Evolutionary conservation across 1,139 yeast genomes (phyloP).

Genomic region (Nakaseomyces bracarensis): DNA sequence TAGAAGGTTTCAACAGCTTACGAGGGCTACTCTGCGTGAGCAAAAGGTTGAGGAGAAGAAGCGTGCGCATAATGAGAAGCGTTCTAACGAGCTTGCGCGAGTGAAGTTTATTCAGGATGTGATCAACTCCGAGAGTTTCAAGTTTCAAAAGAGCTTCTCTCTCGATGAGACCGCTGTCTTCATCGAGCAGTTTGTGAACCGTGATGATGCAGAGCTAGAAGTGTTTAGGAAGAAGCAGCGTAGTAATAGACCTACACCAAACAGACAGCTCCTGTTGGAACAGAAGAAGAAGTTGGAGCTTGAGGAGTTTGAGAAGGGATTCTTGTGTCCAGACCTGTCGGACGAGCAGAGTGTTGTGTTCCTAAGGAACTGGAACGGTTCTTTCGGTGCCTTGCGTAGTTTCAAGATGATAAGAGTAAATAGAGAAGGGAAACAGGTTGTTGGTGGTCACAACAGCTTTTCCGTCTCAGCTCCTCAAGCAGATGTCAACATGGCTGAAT

Average conservation of each 20-base stretch:
- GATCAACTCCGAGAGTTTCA: conserved; percentile 40
- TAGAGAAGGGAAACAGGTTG: conserved; percentile 22
- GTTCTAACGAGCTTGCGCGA: conserved; percentile 48
- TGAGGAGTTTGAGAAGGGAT: conserved; percentile 61
- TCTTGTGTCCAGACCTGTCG: conserved; percentile 62
- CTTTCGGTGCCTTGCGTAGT: conserved; percentile 67
- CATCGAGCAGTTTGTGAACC: conserved; percentile 52
- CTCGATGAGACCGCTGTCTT: conserved; percentile 53
- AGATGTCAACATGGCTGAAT: conserved; percentile 21
- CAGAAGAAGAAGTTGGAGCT: conserved; percentile 52
- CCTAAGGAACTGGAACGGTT: conserved; percentile 71
- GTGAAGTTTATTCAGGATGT: conserved; percentile 59
- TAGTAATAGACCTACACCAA: conserved; percentile 78
- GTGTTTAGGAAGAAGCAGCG: conserved; percentile 54
- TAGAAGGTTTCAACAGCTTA: conserved; percentile 74
- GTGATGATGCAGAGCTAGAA: conserved; percentile 67
- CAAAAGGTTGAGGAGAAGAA: conserved; percentile 56
- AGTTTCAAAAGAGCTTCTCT: conserved; percentile 39
- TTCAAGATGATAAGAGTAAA: conserved; percentile 37
- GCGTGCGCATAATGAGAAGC: conserved; percentile 46
- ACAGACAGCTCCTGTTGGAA: conserved; percentile 59
- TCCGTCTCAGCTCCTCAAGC: background rate
- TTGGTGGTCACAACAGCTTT: conserved; percentile 17
- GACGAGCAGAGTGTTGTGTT: conserved; percentile 50
- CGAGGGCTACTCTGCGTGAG: conserved; percentile 80